phyloP scores from a whole-genome alignment of 495 filamentous ascomycete genomes.

The Parachaetomium inaequale region DNA sequence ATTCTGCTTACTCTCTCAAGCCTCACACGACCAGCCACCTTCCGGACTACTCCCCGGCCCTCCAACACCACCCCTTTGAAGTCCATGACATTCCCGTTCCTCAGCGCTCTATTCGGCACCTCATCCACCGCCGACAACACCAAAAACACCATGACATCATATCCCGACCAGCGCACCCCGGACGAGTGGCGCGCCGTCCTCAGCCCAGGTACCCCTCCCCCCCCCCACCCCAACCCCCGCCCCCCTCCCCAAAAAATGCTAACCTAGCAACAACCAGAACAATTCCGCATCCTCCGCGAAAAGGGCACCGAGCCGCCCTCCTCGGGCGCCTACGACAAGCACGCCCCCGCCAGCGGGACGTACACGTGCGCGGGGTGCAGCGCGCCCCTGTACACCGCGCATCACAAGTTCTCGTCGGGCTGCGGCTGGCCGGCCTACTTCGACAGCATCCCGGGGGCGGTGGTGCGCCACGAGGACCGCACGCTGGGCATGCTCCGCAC shows the following conservation, averaged over 20 bases:
- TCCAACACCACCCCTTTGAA: conserved; percentile 25
- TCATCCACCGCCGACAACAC: conserved; percentile 45
- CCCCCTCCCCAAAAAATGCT: neutral
- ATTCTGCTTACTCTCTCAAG: conserved; percentile 42
- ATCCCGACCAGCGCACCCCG: conserved; percentile 72
- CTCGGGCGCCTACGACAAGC: conserved; percentile 82
- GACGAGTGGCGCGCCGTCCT: conserved; percentile 88
- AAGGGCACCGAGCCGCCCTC: conserved; percentile 83
- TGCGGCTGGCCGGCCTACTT: conserved; percentile 99
- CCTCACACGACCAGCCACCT: conserved; percentile 33
- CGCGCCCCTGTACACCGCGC: conserved; percentile 83
- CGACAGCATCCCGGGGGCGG: conserved; percentile 85
- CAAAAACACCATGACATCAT: conserved; percentile 53
- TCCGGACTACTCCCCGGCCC: conserved; percentile 6
- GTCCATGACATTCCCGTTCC: conserved; percentile 72
- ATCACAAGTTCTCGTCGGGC: conserved; percentile 90
- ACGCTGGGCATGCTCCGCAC: conserved; percentile 79
- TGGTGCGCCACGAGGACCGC: conserved; percentile 71
- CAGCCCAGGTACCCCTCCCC: conserved; percentile 57
- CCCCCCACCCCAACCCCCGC: neutral
- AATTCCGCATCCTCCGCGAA: conserved; percentile 87
- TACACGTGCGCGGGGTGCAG: conserved; percentile 85
- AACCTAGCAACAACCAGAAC: conserved; percentile 51
- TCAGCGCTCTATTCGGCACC: conserved; percentile 71
- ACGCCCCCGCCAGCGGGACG: conserved; percentile 66